phyloP scores from a whole-genome alignment of 305 asterid species.

The Petunia hybrid region DNA sequence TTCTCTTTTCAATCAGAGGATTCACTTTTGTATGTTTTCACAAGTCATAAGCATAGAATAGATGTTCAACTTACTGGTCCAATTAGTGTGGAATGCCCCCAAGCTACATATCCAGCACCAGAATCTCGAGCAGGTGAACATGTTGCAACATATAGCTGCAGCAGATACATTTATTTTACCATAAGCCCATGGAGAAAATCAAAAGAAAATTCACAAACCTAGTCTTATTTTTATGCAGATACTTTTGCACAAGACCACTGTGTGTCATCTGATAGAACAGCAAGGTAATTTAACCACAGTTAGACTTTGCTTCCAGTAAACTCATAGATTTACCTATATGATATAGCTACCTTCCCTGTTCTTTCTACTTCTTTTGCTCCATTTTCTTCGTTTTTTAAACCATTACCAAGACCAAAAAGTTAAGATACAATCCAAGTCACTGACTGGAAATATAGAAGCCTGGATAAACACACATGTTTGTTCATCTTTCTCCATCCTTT shows the following conservation, averaged over 20 bases:
- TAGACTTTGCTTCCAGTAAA: not conserved
- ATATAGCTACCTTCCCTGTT: constrained; percentile 13
- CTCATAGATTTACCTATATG: constrained; percentile 7
- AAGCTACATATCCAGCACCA: constrained; percentile 82
- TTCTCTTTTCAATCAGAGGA: not conserved
- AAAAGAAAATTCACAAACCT: not conserved
- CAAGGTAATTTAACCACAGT: not conserved
- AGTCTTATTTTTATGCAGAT: not conserved
- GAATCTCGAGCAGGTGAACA: constrained; percentile 95
- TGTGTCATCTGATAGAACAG: not conserved
- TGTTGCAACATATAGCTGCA: constrained; percentile 86
- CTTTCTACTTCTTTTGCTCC: not conserved
- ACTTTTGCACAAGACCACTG: not conserved
- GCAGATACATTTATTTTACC: constrained; percentile 16
- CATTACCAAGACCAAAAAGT: constrained; percentile 7
- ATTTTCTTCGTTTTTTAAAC: not conserved
- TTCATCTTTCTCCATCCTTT: not conserved
- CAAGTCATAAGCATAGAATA: not conserved
- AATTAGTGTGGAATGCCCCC: constrained; percentile 95
- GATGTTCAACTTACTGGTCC: constrained; percentile 72
- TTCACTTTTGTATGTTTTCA: not conserved
- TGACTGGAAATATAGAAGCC: constrained; percentile 11
- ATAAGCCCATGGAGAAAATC: constrained; percentile 1
- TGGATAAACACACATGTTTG: not conserved
- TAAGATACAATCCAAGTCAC: constrained; percentile 5